Conservation (phyloP, 257 asterid genomes). For the Gynochthodes officinalis region DNA sequence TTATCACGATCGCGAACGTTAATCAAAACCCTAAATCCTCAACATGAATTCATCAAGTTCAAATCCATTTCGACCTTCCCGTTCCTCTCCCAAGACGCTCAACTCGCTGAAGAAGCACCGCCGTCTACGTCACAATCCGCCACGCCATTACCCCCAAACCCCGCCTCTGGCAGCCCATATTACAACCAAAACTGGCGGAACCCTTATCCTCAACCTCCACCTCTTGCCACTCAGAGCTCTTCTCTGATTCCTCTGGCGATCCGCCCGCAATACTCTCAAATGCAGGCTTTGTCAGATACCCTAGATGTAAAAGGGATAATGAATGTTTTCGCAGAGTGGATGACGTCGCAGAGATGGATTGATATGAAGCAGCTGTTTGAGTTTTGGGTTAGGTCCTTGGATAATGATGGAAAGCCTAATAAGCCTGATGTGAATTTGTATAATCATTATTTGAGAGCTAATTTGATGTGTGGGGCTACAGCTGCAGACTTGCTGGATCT, state of each 20-base stretch:
- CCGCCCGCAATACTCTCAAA: constrained; percentile 27
- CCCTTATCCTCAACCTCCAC: constrained; percentile 28
- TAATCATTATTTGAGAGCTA: constrained; percentile 79
- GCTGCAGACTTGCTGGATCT: constrained; percentile 58
- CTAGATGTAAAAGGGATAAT: constrained; percentile 49
- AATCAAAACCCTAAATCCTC: constrained; percentile 22
- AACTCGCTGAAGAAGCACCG: constrained; percentile 39
- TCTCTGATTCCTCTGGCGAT: constrained; percentile 44
- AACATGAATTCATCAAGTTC: constrained; percentile 21
- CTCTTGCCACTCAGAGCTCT: constrained; percentile 18
- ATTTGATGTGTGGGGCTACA: constrained; percentile 60
- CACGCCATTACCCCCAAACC: constrained; percentile 68
- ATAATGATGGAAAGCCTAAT: constrained; percentile 72
- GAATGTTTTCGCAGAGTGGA: constrained; percentile 66
- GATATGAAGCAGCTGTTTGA: constrained; percentile 76
- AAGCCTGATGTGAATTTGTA: constrained; percentile 71
- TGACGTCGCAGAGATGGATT: constrained; percentile 64
- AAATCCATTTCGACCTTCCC: constrained; percentile 67
- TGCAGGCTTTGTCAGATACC: constrained; percentile 42
- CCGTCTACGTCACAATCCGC: constrained; percentile 22
- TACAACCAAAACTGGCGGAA: constrained; percentile 75
- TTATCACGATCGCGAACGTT: constrained; percentile 54
- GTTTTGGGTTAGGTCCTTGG: constrained; percentile 64
- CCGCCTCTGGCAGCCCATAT: constrained; percentile 68
- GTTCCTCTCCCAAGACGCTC: constrained; percentile 64